phyloP scores from a whole-genome alignment of 345 rosid species.

The Noccaea bulbosa region DNA sequence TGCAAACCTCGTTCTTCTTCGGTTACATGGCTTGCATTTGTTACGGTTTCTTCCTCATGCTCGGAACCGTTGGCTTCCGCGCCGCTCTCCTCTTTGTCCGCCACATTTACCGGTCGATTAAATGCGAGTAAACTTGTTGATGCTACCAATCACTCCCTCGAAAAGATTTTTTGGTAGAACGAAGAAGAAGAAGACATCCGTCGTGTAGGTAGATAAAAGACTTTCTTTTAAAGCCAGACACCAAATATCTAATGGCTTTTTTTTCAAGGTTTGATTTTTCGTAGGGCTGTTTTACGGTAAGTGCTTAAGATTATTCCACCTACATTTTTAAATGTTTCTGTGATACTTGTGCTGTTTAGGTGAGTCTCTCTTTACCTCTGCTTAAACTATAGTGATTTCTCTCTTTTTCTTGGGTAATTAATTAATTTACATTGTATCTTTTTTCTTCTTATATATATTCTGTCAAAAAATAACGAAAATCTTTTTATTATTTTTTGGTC shows the following conservation, averaged over 20 bases:
- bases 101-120: conserved; percentile 77
- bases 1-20: conserved; percentile 88
- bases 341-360: conserved; percentile 25
- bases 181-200: conserved; percentile 11
- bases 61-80: conserved; percentile 76
- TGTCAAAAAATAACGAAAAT: background rate
- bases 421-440: conserved; percentile 18
- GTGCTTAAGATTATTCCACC: background rate
- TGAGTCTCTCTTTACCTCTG: conserved; percentile 16
- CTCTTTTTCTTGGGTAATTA: conserved; percentile 30
- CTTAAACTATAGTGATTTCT: conserved; percentile 12
- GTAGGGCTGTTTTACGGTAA: conserved; percentile 21
- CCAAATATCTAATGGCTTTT: conserved; percentile 21
- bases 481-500: background rate
- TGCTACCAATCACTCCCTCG: conserved; percentile 28
- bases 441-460: background rate
- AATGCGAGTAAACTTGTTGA: conserved; percentile 62
- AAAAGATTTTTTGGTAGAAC: conserved; percentile 37
- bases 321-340: background rate
- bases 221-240: conserved; percentile 17
- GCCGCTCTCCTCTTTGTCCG: conserved; percentile 75
- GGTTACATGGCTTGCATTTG: conserved; percentile 92
- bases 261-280: conserved; percentile 29
- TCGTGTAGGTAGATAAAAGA: conserved; percentile 29
- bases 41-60: conserved; percentile 87